Percentiles rank a stretch among this genome's conserved stretches.
phyloP scores from a whole-genome alignment of 2,329 filamentous ascomycete genomes.

The Aspergillus ochraceoroseus region DNA sequence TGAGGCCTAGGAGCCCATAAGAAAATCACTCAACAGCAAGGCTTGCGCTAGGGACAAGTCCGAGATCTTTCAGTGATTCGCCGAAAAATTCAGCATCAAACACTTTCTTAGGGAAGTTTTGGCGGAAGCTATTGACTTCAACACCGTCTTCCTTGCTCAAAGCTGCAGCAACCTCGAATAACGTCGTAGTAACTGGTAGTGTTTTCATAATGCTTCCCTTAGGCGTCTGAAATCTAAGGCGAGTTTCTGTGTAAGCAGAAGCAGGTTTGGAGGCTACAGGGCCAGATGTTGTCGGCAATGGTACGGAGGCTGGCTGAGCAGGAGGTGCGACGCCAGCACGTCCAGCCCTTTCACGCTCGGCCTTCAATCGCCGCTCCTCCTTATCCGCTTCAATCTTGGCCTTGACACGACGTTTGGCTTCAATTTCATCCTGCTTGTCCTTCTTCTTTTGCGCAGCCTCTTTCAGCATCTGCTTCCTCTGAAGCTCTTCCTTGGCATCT shows the following conservation, averaged over 20 bases:
- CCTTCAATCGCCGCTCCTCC: slow-evolving; percentile 77
- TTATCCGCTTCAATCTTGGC: slow-evolving; percentile 95
- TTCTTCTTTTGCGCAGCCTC: slow-evolving; percentile 79
- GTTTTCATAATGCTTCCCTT: slow-evolving; percentile 79
- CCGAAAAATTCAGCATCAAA: slow-evolving; percentile 74
- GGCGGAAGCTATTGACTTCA: slow-evolving; percentile 69
- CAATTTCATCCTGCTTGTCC: slow-evolving; percentile 80
- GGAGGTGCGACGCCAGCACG: slow-evolving; percentile 66
- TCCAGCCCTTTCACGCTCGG: slow-evolving; percentile 77
- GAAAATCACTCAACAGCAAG: slow-evolving; percentile 61
- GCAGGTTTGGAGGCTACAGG: slow-evolving; percentile 57
- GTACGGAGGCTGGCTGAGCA: slow-evolving; percentile 45
- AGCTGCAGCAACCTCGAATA: slow-evolving; percentile 84
- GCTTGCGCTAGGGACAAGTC: slow-evolving; percentile 83
- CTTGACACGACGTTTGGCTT: slow-evolving; percentile 82
- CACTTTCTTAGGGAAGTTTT: slow-evolving; percentile 80
- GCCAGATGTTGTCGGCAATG: slow-evolving; percentile 43
- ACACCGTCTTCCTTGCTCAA: slow-evolving; percentile 66
- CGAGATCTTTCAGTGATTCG: slow-evolving; percentile 87
- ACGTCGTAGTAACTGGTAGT: slow-evolving; percentile 78
- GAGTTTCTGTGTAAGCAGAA: slow-evolving; percentile 70
- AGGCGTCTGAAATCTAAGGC: slow-evolving; percentile 73
- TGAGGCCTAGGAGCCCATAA: not conserved
- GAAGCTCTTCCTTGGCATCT: slow-evolving; percentile 82
- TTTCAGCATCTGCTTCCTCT: slow-evolving; percentile 85